These are phyloP conservation scores for Exophiala viscosa DNA, from an alignment of 2,329 filamentous ascomycete species.

Conservation along the genomic window DNA sequence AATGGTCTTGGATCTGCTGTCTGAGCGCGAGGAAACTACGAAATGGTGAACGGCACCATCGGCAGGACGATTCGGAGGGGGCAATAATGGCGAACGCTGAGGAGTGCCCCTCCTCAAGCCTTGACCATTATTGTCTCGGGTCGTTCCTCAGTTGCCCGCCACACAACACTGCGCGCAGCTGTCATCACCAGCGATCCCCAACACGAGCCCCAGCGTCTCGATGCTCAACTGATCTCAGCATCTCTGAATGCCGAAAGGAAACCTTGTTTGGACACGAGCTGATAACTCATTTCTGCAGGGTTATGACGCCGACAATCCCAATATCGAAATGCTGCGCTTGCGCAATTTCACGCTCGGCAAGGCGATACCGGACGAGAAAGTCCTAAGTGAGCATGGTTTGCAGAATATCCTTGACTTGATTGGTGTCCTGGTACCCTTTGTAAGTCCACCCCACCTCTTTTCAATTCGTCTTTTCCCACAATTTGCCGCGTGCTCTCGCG, in stretches of 20 bases:
- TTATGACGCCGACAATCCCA: constrained; percentile 67
- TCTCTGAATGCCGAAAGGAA: too few relatives aligned
- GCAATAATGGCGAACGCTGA: background rate
- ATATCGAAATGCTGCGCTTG: constrained; percentile 77
- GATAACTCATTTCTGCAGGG: constrained; percentile 50
- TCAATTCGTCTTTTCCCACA: constrained; percentile 23
- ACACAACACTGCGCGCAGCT: constrained; percentile 6
- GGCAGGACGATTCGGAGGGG: background rate
- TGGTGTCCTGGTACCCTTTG: constrained; percentile 69
- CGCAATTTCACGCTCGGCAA: constrained; percentile 71
- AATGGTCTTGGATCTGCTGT: background rate
- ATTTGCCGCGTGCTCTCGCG: constrained; percentile 3
- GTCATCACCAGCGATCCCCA: constrained; percentile 1
- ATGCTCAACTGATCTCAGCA: too few relatives aligned
- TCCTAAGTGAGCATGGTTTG: constrained; percentile 61
- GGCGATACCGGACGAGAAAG: constrained; percentile 62
- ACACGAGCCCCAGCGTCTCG: background rate
- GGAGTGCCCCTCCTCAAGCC: constrained; percentile 13
- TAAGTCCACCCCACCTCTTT: constrained; percentile 51
- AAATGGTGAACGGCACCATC: too few relatives aligned
- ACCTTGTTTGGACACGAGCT: constrained; percentile 1
- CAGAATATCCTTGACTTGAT: constrained; percentile 64
- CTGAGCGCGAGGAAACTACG: background rate
- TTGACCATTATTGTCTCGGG: constrained; percentile 6
- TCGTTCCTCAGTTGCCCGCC: constrained; percentile 6